Evolutionary conservation across 2,329 filamentous ascomycete genomes (phyloP).

Genomic region (Penicillium janthinellum): DNA sequence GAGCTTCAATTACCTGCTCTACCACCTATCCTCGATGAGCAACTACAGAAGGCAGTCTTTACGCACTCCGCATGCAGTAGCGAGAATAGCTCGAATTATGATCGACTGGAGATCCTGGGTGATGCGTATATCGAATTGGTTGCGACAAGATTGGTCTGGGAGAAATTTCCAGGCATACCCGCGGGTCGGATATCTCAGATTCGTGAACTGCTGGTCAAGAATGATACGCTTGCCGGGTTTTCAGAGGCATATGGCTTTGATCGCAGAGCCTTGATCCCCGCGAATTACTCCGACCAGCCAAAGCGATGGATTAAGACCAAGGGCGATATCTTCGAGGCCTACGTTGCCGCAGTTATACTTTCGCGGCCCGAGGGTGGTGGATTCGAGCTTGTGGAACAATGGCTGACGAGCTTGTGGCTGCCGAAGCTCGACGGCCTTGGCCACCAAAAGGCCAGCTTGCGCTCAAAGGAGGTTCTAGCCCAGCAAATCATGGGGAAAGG

Average conservation of each 20-base stretch:
- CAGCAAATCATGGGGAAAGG: conserved; percentile 59
- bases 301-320: conserved; percentile 70
- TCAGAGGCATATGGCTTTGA: conserved; percentile 71
- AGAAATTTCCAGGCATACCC: conserved; percentile 66
- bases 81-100: conserved; percentile 59
- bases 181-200: conserved; percentile 73
- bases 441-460: conserved; percentile 32
- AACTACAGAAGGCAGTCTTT: conserved; percentile 65
- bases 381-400: conserved; percentile 62
- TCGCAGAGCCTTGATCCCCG: conserved; percentile 61
- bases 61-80: conserved; percentile 61
- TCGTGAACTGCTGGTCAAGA: conserved; percentile 78
- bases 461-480: conserved; percentile 57
- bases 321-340: conserved; percentile 89
- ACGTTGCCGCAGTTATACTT: conserved; percentile 76
- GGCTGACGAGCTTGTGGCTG: conserved; percentile 76
- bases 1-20: conserved; percentile 39
- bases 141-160: conserved; percentile 72
- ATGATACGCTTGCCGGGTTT: conserved; percentile 72
- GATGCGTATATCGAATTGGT: conserved; percentile 83
- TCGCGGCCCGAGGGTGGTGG: conserved; percentile 70
- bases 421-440: conserved; percentile 55
- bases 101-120: conserved; percentile 84
- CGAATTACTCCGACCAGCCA: conserved; percentile 46
- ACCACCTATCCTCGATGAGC: conserved; percentile 61